Base-by-base conservation (phyloP, 2,329 filamentous ascomycete genomes). In the Periconia macrospinosa region DNA sequence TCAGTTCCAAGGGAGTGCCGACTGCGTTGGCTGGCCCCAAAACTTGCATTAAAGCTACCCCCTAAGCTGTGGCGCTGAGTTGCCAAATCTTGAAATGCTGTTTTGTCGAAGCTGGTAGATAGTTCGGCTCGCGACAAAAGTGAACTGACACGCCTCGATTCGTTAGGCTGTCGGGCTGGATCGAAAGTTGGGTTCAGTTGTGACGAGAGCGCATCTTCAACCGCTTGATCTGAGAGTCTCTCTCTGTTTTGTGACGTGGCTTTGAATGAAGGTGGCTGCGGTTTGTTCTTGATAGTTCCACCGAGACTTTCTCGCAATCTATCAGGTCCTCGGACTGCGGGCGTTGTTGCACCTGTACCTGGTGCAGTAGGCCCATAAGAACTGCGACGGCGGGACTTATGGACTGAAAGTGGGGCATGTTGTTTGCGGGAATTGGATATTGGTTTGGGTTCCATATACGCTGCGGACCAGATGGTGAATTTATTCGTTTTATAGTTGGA, bases 121-220 rank as follows among this genome's bases (percentile, higher is more conserved):
- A 97, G 78, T 69, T 97, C 93, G 30, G 90, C 89, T 65, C 93
- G 83, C 15, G 92, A 92, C 49, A 97, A 80, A 75, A 96, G 83
- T 15, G 93, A 97, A 76, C 94, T 99, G 23, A 97, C 89, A 47
- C 94, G 85, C 42, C 94, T 86, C n/a, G 84, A 85, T 42, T 84
- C 81, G 58, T 82, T 82, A 17, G 82, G 80, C 45, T 82, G 79
- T 27, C 81, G 79, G 30, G 82, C 77, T 51, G 71, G 67, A 41
- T 76, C 73, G 47, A 73, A 80, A 47, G 79, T 78, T 17, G 78
- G 79, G 54, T 81, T 79, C 50, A 81, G 72, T 47, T 79, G 78
- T 7, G 77, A 79, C 11, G 76, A 77, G 63, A 81, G 78, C 8
- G 68, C 75, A 50, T 77, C 75, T 57, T 81, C 79, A 17, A 78